A percentile compares a stretch with the other conserved stretches of the same genome.
These are phyloP conservation scores for Fraxinus anomala DNA, from an alignment of 257 asterid genomes.

Conservation along the genomic window DNA sequence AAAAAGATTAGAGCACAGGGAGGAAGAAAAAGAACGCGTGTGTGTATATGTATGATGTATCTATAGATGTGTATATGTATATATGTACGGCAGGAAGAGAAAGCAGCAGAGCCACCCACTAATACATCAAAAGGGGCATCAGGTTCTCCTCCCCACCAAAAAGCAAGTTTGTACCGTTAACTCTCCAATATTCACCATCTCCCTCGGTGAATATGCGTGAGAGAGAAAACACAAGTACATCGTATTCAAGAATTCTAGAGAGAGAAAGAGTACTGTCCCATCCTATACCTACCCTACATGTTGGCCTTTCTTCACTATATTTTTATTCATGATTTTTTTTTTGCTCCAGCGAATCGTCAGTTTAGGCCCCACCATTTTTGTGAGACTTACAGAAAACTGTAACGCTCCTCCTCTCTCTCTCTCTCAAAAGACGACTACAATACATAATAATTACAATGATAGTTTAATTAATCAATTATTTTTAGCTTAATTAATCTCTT, in stretches of 20 bases:
- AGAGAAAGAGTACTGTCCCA: slow-evolving; percentile 41
- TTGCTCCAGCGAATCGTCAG: slow-evolving; percentile 25
- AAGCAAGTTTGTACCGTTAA: slow-evolving; percentile 50
- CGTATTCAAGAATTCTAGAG: slow-evolving; percentile 8
- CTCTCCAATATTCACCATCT: slow-evolving; percentile 44
- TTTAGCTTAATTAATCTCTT: slow-evolving; percentile 28
- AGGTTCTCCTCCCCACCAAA: slow-evolving; percentile 65
- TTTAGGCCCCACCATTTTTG: slow-evolving; percentile 31
- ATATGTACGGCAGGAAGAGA: slow-evolving; percentile 29
- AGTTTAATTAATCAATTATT: no score
- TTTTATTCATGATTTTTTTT: slow-evolving; percentile 27
- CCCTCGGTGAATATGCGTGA: slow-evolving; percentile 40
- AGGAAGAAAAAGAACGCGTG: slow-evolving; percentile 16
- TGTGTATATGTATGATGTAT: slow-evolving; percentile 6
- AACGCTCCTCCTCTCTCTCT: slow-evolving; percentile 28
- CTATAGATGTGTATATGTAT: neutral
- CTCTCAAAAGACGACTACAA: slow-evolving; percentile 45
- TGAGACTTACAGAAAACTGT: slow-evolving; percentile 36
- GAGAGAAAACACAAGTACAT: slow-evolving; percentile 10
- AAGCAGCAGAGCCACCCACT: slow-evolving; percentile 74
- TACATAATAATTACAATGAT: neutral
- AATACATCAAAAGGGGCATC: slow-evolving; percentile 76
- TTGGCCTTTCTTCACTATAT: slow-evolving; percentile 4
- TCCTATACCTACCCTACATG: slow-evolving; percentile 59
- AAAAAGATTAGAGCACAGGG: slow-evolving; percentile 13